Evolutionary conservation across 176 grass and related monocot species (phyloP).

Genomic region (Musa itinerans): DNA sequence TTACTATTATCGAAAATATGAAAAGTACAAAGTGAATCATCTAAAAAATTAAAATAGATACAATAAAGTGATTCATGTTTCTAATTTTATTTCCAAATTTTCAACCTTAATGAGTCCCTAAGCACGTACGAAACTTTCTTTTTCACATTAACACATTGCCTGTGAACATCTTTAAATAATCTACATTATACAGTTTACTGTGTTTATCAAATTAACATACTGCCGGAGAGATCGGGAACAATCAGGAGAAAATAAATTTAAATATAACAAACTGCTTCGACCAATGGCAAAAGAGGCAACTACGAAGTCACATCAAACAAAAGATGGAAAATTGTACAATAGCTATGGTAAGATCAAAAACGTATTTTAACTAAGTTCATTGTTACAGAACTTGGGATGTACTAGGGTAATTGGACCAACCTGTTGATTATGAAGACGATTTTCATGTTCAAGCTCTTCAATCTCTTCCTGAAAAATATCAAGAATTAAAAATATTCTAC

Average conservation of each 20-base stretch:
- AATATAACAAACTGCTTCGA: neutral
- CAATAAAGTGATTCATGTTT: no score
- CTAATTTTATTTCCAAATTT: no score
- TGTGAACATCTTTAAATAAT: no score
- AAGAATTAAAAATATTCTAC: neutral
- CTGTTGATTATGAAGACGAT: conserved; percentile 91
- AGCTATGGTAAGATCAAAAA: neutral
- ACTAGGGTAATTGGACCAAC: conserved; percentile 9
- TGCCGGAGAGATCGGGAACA: neutral
- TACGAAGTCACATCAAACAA: no score
- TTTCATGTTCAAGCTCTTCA: conserved; percentile 91
- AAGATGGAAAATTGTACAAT: no score
- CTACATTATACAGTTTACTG: no score
- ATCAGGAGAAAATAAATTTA: neutral
- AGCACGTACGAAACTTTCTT: no score
- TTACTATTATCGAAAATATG: no score
- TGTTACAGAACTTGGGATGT: neutral
- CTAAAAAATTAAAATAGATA: no score
- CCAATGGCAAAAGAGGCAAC: neutral
- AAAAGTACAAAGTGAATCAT: no score
- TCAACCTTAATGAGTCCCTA: no score
- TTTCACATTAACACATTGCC: no score
- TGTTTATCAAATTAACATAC: neutral
- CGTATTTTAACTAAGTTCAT: neutral
- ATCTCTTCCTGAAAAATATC: conserved; percentile 78